Evolutionary conservation across 345 rosid species (phyloP), one percentile per base, ranked within the genome.

Genomic region (Eucalyptus dawsonii): DNA sequence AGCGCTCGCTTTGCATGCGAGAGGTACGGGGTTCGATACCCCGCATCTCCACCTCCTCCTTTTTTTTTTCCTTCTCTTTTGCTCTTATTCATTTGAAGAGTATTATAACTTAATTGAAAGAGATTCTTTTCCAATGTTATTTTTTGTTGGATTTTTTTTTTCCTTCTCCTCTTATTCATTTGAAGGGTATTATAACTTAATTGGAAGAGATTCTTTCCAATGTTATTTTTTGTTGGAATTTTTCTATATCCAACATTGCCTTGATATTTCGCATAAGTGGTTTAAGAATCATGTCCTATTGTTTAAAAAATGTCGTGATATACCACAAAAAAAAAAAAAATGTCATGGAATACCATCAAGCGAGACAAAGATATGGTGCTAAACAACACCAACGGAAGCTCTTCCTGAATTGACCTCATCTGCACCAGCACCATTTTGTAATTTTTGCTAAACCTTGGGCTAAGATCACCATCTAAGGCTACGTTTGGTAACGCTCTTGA

Each of bases 11-110:
- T 92, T 91, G 94, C 93, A 92, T 91, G 93, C 93, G 92, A 86
- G 93, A 93, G 93, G 93, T 89, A 91, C 93, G 90, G 93, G 92
- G 93, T 92, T 93, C 94, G 94, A 93, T 93, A 49, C 93, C 92
- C 93, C 91, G 93, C 92, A 91, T 92, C 92, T 91, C 94, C 94
- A 76, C 8, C 27, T 25, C n/a, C 13, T 25, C 31, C 14, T 25
- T 58, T 58, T 21, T 56, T 1, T 56, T 1, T 5, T n/a, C n/a
- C 11, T 58, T 25, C 25, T 17, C 8, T 53, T 50, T 51, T 17
- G 21, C 54, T 51, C 7, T 51, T 51, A 51, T 51, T 51, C 54
- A 51, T 51, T 51, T 51, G 54, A 3, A 51, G 54, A 0, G 22
- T 51, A 51, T 51, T 51, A 0, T 51, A 16, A 50, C 21, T 16